These are phyloP conservation scores for Helminthosporium solani DNA, from an alignment of 2,329 filamentous ascomycete species.

Conservation along the genomic window DNA sequence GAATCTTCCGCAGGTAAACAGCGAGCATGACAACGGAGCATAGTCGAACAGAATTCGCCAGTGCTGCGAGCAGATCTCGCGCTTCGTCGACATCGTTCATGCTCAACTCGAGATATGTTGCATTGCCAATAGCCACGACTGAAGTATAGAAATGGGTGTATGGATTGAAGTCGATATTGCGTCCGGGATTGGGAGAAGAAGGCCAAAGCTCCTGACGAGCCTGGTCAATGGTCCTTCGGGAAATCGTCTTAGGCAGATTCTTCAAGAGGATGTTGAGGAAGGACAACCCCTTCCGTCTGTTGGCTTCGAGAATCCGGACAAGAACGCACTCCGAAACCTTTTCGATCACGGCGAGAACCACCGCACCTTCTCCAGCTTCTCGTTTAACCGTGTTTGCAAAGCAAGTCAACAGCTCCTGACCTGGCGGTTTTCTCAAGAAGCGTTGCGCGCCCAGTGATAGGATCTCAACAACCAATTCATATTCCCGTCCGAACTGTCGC, in stretches of 20 bases:
- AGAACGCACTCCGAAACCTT: slow-evolving; percentile 58
- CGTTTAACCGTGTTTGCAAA: slow-evolving; percentile 57
- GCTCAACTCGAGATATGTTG: slow-evolving; percentile 54
- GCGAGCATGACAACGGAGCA: slow-evolving; percentile 53
- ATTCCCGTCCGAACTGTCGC: slow-evolving; percentile 62
- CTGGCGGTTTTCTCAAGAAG: slow-evolving; percentile 19
- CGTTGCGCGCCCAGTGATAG: slow-evolving; percentile 60
- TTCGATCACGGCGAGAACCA: slow-evolving; percentile 68
- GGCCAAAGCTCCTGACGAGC: slow-evolving; percentile 69
- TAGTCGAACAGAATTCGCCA: slow-evolving; percentile 45
- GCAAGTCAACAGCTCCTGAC: slow-evolving; percentile 54
- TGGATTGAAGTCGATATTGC: slow-evolving; percentile 52
- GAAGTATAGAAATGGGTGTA: slow-evolving; percentile 68
- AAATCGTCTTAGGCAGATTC: slow-evolving; percentile 45
- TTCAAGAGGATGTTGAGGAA: slow-evolving; percentile 40
- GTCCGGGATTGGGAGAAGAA: slow-evolving; percentile 42
- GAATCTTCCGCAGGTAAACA: slow-evolving; percentile 60
- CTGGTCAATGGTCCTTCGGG: slow-evolving; percentile 57
- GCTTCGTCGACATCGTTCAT: slow-evolving; percentile 42
- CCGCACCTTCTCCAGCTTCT: slow-evolving; percentile 67
- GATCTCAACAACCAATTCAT: slow-evolving; percentile 67
- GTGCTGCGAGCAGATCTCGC: slow-evolving; percentile 54
- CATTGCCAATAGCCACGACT: slow-evolving; percentile 54
- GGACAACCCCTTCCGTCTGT: slow-evolving; percentile 18
- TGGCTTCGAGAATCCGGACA: slow-evolving; percentile 18